These are phyloP conservation scores for Angophora floribunda DNA, from an alignment of 345 rosid species.

Conservation along the genomic window DNA sequence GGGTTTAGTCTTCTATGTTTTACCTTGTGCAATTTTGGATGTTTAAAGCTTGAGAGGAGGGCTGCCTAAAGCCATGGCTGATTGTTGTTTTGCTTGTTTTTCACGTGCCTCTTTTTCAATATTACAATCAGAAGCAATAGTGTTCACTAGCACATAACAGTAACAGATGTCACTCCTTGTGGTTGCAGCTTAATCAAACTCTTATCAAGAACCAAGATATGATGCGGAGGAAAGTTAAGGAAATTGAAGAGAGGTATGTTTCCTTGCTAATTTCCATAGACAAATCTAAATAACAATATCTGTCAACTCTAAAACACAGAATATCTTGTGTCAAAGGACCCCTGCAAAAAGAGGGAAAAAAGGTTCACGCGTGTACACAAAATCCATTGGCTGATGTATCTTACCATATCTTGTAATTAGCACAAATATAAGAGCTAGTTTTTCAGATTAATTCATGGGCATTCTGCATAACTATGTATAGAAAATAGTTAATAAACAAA, in stretches of 20 bases:
- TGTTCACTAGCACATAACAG: neutral
- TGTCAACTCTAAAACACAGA: neutral
- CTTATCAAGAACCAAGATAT: slow-evolving; percentile 69
- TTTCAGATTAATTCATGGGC: neutral
- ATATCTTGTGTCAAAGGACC: no score
- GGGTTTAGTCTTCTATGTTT: neutral
- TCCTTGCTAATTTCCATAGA: neutral
- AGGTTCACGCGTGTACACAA: neutral
- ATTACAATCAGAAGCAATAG: neutral
- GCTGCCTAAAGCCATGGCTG: neutral
- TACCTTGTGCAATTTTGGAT: neutral
- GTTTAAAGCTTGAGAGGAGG: neutral
- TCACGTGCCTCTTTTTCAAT: neutral
- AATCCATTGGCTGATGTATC: neutral
- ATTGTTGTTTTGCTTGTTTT: neutral
- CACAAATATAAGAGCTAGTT: neutral
- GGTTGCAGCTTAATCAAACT: slow-evolving; percentile 41
- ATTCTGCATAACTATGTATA: no score
- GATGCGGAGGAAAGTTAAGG: slow-evolving; percentile 55
- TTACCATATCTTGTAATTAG: neutral
- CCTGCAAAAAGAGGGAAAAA: no score
- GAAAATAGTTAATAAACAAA: no score
- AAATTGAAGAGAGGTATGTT: slow-evolving; percentile 69
- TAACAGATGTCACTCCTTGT: neutral
- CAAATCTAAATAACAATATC: neutral